phyloP scores from a whole-genome alignment of 2,329 filamentous ascomycete species.

The Neonectria coccinea region DNA sequence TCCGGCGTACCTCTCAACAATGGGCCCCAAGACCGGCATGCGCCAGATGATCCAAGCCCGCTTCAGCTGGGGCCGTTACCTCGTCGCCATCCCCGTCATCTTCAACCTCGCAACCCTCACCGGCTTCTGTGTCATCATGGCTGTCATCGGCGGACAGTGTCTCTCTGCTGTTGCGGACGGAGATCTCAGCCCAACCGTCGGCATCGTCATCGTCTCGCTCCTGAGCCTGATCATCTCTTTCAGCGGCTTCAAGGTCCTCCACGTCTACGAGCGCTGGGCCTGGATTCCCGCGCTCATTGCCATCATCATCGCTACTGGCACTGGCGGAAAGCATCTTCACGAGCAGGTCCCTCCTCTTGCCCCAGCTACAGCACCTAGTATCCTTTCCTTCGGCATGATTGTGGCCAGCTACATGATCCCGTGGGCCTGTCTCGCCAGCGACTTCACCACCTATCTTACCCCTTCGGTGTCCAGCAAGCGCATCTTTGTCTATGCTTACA shows the following conservation, averaged over 20 bases:
- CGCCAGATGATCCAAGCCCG: slow-evolving; percentile 61
- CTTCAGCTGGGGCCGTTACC: slow-evolving; percentile 46
- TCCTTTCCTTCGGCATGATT: slow-evolving; percentile 64
- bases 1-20: slow-evolving; percentile 56
- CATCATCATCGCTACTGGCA: slow-evolving; percentile 55
- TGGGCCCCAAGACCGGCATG: slow-evolving; percentile 59
- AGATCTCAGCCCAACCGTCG: slow-evolving; percentile 56
- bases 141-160: slow-evolving; percentile 59
- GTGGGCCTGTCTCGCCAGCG: slow-evolving; percentile 59
- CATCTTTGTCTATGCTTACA: slow-evolving; percentile 62
- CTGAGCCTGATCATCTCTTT: slow-evolving; percentile 60
- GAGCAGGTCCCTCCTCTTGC: slow-evolving; percentile 47
- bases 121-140: slow-evolving; percentile 61
- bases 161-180: slow-evolving; percentile 53
- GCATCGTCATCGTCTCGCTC: slow-evolving; percentile 61
- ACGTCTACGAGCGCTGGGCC: slow-evolving; percentile 59
- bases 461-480: slow-evolving; percentile 52
- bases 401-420: slow-evolving; percentile 69
- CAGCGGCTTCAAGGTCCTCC: slow-evolving; percentile 58
- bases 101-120: slow-evolving; percentile 61
- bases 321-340: slow-evolving; percentile 53
- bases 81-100: slow-evolving; percentile 42
- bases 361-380: slow-evolving; percentile 44
- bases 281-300: slow-evolving; percentile 59
- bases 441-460: slow-evolving; percentile 57